Conservation (phyloP, 1,284 basidiomycete species). For the Schizophyllum commune region DNA sequence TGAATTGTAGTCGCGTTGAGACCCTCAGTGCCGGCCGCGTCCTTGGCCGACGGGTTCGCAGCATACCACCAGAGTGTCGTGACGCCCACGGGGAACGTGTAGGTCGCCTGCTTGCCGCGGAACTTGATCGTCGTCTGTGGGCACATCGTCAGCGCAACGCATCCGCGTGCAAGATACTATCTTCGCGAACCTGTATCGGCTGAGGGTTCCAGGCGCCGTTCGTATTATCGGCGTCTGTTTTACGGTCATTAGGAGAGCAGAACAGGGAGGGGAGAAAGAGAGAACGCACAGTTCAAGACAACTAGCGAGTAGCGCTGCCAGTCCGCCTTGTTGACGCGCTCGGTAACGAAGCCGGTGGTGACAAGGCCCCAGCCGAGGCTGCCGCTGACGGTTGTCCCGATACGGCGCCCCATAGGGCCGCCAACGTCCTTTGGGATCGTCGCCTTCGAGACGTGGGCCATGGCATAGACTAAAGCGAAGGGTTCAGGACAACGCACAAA, state of each 20-base stretch:
- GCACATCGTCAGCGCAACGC: not conserved
- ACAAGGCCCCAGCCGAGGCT: constrained; percentile 47
- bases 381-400: constrained; percentile 55
- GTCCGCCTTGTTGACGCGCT: constrained; percentile 43
- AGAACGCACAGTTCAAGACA: constrained; percentile 50
- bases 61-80: constrained; percentile 12
- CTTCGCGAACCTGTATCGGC: constrained; percentile 30
- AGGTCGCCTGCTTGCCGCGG: constrained; percentile 56
- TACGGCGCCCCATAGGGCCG: constrained; percentile 62
- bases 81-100: constrained; percentile 27
- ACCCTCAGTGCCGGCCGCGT: too few species aligned
- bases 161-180: not conserved
- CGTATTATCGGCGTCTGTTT: constrained; percentile 41
- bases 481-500: not conserved
- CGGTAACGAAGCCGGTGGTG: constrained; percentile 59
- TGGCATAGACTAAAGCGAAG: constrained; percentile 47
- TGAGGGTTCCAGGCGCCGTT: constrained; percentile 49
- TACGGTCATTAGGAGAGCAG: not conserved
- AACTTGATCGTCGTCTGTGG: constrained; percentile 56
- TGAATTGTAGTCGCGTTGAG: too few species aligned
- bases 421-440: constrained; percentile 58
- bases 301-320: constrained; percentile 62
- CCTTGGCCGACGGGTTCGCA: not conserved
- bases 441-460: constrained; percentile 70
- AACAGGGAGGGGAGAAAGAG: not conserved